Evolutionary conservation across 2,329 filamentous ascomycete species (phyloP).

Genomic region (Apiospora saccharicola): DNA sequence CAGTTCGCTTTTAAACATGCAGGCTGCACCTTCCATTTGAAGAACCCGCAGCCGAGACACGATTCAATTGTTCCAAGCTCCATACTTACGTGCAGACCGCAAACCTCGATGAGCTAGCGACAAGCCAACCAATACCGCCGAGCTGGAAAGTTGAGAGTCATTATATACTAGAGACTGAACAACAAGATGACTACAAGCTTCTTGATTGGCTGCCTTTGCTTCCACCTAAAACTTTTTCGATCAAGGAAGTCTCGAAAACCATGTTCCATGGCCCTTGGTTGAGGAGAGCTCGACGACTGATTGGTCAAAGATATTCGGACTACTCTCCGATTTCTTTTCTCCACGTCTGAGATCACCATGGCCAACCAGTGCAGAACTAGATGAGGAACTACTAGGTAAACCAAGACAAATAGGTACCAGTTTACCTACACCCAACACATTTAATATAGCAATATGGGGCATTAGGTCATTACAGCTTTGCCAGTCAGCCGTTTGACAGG

Average conservation of each 20-base stretch:
- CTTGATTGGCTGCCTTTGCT: neutral
- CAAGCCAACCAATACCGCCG: too few species aligned
- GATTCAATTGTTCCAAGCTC: neutral
- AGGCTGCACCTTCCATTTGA: neutral
- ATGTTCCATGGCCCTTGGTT: neutral
- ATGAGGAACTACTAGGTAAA: neutral
- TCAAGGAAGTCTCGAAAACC: neutral
- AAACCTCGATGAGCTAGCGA: neutral
- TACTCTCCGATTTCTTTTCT: neutral
- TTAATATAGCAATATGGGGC: neutral
- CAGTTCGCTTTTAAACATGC: too few species aligned
- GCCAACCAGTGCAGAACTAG: neutral
- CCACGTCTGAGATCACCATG: neutral
- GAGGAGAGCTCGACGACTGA: neutral
- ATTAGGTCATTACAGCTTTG: neutral
- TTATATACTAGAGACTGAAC: neutral
- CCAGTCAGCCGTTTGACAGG: too few species aligned
- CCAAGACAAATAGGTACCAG: neutral
- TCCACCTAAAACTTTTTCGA: neutral
- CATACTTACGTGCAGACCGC: neutral
- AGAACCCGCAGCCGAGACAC: neutral
- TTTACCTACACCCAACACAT: too few species aligned
- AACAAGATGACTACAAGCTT: neutral
- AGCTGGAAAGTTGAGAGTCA: too few species aligned
- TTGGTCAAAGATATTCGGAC: neutral